Conservation (phyloP, 176 grass and related monocot species). For the Carex cristatella region DNA sequence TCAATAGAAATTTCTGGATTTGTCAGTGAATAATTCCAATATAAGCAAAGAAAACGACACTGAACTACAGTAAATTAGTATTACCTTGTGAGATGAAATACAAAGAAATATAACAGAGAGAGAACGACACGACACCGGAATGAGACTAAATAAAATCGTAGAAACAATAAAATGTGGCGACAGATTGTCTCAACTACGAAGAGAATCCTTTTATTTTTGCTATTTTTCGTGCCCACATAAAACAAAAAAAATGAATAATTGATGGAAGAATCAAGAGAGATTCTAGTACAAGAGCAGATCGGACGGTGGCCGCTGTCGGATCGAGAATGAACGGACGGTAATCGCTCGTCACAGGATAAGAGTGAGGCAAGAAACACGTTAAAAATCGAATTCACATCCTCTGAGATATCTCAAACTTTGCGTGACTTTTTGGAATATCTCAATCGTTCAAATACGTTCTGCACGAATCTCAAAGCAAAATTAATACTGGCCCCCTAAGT, state of each 20-base stretch:
- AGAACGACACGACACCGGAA: neutral
- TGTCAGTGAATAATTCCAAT: neutral
- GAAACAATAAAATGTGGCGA: neutral
- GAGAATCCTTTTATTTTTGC: neutral
- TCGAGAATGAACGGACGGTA: neutral
- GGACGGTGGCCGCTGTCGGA: neutral
- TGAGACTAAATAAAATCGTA: neutral
- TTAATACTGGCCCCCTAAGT: too few species aligned
- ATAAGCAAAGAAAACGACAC: neutral
- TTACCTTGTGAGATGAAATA: neutral
- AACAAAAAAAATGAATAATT: neutral
- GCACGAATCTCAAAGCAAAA: too few species aligned
- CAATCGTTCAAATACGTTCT: too few species aligned
- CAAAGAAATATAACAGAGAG: neutral
- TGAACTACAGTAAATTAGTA: neutral
- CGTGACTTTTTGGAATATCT: too few species aligned
- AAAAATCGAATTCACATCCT: neutral
- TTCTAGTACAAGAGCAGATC: neutral
- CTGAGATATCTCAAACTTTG: too few species aligned
- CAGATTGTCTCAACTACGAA: neutral
- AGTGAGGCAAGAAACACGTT: neutral
- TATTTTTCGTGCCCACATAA: neutral
- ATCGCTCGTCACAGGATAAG: neutral
- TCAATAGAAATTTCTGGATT: neutral
- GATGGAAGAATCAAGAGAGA: slow-evolving; percentile 12